Evolutionary conservation across 768 basidiomycete genomes (phyloP).

Genomic region (Lentinula lateritia): DNA sequence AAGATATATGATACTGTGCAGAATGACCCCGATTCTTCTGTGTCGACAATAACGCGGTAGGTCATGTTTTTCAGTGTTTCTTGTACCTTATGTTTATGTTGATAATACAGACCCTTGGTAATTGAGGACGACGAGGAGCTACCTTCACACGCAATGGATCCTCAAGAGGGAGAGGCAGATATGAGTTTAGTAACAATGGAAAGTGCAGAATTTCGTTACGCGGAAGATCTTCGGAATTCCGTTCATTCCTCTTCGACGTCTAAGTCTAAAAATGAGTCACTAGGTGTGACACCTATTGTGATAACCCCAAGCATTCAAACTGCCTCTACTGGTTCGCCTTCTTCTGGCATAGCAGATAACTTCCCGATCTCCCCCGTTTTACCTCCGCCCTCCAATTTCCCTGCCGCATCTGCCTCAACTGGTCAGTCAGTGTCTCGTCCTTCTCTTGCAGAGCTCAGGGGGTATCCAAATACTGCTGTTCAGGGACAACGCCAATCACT

Average conservation of each 20-base stretch:
- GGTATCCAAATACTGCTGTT: constrained; percentile 8
- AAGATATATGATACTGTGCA: not conserved
- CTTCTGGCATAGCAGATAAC: not conserved
- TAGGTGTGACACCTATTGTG: not conserved
- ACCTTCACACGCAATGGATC: constrained; percentile 8
- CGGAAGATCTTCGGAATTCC: not conserved
- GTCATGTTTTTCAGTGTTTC: not conserved
- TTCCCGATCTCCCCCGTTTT: not conserved
- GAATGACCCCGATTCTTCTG: not conserved
- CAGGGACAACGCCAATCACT: constrained; percentile 30
- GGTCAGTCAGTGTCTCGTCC: constrained; percentile 18
- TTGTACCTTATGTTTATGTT: not conserved
- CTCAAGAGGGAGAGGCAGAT: constrained; percentile 11
- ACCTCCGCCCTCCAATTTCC: constrained; percentile 10
- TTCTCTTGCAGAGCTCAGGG: constrained; percentile 17
- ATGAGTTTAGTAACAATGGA: constrained; percentile 3
- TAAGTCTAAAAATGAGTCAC: not conserved
- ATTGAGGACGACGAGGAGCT: constrained; percentile 39
- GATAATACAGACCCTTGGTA: constrained; percentile 22
- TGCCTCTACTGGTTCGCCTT: not conserved
- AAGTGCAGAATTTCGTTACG: not conserved
- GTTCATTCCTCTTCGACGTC: not conserved
- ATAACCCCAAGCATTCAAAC: not conserved
- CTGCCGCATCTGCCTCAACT: constrained; percentile 10
- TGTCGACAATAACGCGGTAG: not conserved